Percentiles rank a stretch among this genome's conserved stretches.
These are phyloP conservation scores for Botrytis pseudocinerea DNA, from an alignment of 2,329 filamentous ascomycete species.

Conservation along the genomic window DNA sequence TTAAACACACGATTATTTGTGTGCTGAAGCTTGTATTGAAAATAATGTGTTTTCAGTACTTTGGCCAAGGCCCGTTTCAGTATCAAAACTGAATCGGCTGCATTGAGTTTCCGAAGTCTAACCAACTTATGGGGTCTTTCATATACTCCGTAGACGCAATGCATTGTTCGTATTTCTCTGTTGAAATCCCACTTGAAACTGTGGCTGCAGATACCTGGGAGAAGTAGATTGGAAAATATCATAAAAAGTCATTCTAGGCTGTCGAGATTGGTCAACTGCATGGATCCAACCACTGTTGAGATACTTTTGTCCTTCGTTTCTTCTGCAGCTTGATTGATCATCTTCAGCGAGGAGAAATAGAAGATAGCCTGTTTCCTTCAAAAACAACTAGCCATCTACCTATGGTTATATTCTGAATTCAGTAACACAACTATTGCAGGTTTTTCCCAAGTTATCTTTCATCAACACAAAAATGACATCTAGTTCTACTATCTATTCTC, in stretches of 20 bases:
- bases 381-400: neutral
- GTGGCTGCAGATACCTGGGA: neutral
- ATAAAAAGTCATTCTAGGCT: neutral
- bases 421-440: neutral
- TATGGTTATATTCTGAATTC: neutral
- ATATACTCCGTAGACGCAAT: neutral
- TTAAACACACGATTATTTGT: neutral
- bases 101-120: neutral
- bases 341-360: neutral
- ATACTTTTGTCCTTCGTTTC: no score
- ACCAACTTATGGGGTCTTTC: neutral
- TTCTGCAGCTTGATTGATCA: neutral
- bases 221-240: neutral
- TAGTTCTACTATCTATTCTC: constrained; percentile 12
- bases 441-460: neutral
- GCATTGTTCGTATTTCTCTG: neutral
- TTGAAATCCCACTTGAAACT: neutral
- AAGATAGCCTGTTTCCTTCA: neutral
- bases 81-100: neutral
- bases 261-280: neutral
- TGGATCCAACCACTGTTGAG: neutral
- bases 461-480: neutral
- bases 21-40: neutral
- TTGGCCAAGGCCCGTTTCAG: neutral
- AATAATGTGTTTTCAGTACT: neutral